Evolutionary conservation across 495 filamentous ascomycete genomes (phyloP).

Genomic region (Symbiotaphrina buchneri): DNA sequence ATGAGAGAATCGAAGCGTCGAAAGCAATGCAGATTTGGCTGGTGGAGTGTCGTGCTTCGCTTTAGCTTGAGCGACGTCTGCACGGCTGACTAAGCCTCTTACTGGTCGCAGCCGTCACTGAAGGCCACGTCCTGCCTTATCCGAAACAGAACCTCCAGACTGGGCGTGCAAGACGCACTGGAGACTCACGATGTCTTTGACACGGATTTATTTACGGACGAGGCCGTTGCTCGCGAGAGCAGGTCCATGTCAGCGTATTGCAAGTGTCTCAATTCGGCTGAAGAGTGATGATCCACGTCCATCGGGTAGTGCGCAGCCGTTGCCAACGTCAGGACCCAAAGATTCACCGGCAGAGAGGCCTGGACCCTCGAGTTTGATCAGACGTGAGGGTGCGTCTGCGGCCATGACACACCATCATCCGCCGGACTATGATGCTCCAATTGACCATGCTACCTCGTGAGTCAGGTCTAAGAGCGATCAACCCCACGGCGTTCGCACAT

Average conservation of each 20-base stretch:
- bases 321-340: constrained; percentile 16
- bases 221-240: too few species aligned
- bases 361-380: constrained; percentile 23
- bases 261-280: constrained; percentile 5
- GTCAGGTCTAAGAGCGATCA: constrained; percentile 6
- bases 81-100: constrained; percentile 1
- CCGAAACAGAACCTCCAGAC: too few species aligned
- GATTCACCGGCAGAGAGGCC: constrained; percentile 17
- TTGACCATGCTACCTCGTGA: constrained; percentile 70
- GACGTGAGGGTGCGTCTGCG: constrained; percentile 24
- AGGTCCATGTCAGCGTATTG: too few species aligned
- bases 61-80: not conserved
- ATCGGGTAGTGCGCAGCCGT: too few species aligned
- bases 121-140: too few species aligned
- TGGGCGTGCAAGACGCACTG: too few species aligned
- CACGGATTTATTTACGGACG: constrained; percentile 16
- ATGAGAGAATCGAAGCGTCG: too few species aligned
- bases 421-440: constrained; percentile 56
- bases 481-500: not conserved
- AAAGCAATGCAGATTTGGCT: too few species aligned
- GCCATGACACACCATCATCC: constrained; percentile 33
- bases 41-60: constrained; percentile 2
- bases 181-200: constrained; percentile 16
- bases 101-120: constrained; percentile 1
- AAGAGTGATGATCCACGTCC: not conserved